phyloP scores from a whole-genome alignment of 495 filamentous ascomycete species.

The Trichocladium uniseriatum region DNA sequence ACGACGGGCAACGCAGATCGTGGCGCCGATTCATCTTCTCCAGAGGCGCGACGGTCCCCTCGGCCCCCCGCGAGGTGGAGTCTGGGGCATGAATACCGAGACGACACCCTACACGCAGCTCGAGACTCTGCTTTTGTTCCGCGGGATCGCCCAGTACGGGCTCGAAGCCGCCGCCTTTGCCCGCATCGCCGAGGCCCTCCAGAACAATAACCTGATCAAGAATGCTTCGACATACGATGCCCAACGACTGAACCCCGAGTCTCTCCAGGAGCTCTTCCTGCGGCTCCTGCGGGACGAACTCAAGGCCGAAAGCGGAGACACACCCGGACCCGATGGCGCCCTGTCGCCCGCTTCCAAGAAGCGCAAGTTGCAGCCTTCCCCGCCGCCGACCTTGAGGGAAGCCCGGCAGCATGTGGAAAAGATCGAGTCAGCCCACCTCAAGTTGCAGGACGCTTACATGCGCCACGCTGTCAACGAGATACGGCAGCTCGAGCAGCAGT shows the following conservation, averaged over 20 bases:
- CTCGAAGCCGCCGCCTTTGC: slow-evolving; percentile 55
- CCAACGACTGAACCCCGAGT: slow-evolving; percentile 64
- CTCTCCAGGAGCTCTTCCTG: slow-evolving; percentile 68
- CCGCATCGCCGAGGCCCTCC: slow-evolving; percentile 63
- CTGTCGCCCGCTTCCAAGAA: slow-evolving; percentile 53
- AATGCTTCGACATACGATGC: slow-evolving; percentile 59
- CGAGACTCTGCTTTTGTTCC: slow-evolving; percentile 83
- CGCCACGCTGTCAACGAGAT: slow-evolving; percentile 59
- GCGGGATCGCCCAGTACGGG: slow-evolving; percentile 63
- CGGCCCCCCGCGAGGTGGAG: slow-evolving; percentile 47
- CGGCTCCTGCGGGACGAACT: slow-evolving; percentile 67
- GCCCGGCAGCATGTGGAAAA: slow-evolving; percentile 53
- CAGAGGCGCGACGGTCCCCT: slow-evolving; percentile 44
- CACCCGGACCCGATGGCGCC: slow-evolving; percentile 27
- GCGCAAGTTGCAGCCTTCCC: slow-evolving; percentile 61
- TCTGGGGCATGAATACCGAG: slow-evolving; percentile 45
- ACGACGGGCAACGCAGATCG: slow-evolving; percentile 30
- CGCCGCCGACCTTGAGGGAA: slow-evolving; percentile 52
- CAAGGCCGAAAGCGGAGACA: slow-evolving; percentile 23
- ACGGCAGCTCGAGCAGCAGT: slow-evolving; percentile 61
- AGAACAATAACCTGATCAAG: slow-evolving; percentile 58
- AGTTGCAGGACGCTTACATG: slow-evolving; percentile 66
- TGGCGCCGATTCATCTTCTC: slow-evolving; percentile 43
- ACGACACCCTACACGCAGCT: slow-evolving; percentile 60
- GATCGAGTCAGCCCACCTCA: slow-evolving; percentile 57